phyloP scores from a whole-genome alignment of 106 monocot genomes.

The Dendrobium officinale region DNA sequence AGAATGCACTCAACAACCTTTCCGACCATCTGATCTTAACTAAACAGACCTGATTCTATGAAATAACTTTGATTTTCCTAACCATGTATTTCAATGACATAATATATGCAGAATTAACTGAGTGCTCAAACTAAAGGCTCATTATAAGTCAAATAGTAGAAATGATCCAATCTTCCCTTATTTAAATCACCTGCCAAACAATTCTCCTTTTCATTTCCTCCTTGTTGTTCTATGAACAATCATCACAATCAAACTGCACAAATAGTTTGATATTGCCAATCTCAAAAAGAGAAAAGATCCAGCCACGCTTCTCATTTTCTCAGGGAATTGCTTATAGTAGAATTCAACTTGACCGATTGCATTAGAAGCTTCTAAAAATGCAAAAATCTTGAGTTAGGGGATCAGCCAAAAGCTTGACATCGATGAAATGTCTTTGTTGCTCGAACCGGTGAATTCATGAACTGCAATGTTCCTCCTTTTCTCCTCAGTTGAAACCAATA shows the following conservation, averaged over 20 bases:
- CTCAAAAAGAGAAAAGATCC: slow-evolving; percentile 23
- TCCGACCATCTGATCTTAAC: too few relatives aligned
- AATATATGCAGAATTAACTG: not conserved
- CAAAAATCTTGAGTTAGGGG: slow-evolving; percentile 27
- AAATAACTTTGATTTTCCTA: not conserved
- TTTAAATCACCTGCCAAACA: slow-evolving; percentile 51
- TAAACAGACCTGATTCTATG: too few relatives aligned
- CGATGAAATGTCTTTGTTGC: slow-evolving; percentile 12
- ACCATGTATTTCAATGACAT: not conserved
- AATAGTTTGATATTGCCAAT: slow-evolving; percentile 23
- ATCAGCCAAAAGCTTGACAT: slow-evolving; percentile 48
- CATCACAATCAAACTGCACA: slow-evolving; percentile 35
- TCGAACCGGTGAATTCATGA: not conserved
- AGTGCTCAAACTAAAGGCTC: not conserved
- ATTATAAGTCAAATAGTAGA: slow-evolving; percentile 27
- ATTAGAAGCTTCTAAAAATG: slow-evolving; percentile 45
- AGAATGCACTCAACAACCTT: too few relatives aligned
- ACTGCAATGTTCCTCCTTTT: slow-evolving; percentile 20
- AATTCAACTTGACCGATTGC: slow-evolving; percentile 44
- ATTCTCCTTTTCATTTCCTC: slow-evolving; percentile 9
- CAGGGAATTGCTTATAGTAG: slow-evolving; percentile 69
- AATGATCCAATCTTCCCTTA: slow-evolving; percentile 39
- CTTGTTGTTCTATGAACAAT: slow-evolving; percentile 22
- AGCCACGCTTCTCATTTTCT: slow-evolving; percentile 61
- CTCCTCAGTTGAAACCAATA: slow-evolving; percentile 25